A percentile compares a stretch with the other conserved stretches of the same genome.
Conservation (phyloP, 78 protist species). For the Cyanophora paradoxa region DNA sequence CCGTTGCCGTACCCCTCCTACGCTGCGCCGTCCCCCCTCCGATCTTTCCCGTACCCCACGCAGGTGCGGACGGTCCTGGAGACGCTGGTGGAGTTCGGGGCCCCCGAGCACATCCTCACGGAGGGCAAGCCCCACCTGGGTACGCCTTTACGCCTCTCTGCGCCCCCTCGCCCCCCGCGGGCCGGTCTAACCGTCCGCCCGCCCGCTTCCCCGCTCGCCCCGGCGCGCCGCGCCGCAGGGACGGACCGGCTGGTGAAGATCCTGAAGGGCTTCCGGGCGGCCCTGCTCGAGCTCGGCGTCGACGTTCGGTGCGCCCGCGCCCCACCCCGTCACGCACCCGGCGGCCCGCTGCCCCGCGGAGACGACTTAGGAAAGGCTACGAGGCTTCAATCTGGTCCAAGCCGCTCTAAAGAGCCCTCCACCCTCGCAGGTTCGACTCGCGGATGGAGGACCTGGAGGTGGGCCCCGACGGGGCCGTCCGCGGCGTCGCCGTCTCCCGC, state of each 20-base stretch:
- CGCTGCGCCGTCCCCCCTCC: not conserved
- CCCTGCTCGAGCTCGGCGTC: not conserved
- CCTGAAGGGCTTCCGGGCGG: slow-evolving; percentile 1
- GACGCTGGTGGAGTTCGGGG: slow-evolving; percentile 17
- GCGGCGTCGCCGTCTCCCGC: not conserved
- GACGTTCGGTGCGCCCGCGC: not conserved
- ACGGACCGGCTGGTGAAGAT: not conserved
- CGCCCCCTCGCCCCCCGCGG: no score
- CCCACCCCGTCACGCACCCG: not conserved
- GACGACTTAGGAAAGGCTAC: no score
- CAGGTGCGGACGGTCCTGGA: not conserved
- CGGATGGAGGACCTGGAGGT: not conserved
- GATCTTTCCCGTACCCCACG: no score
- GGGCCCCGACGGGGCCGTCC: not conserved
- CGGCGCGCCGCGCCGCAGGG: not conserved
- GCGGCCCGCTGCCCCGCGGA: no score
- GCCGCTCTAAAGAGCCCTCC: no score
- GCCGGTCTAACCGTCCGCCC: no score
- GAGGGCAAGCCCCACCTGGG: slow-evolving; percentile 27
- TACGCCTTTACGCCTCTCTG: not conserved
- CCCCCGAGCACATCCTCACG: slow-evolving; percentile 12
- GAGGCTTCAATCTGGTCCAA: no score
- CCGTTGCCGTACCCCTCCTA: not conserved
- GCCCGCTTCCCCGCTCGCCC: no score
- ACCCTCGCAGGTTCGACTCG: no score